Conservation (phyloP, 148 eudicot species). For the Vaccinium darrowii region DNA sequence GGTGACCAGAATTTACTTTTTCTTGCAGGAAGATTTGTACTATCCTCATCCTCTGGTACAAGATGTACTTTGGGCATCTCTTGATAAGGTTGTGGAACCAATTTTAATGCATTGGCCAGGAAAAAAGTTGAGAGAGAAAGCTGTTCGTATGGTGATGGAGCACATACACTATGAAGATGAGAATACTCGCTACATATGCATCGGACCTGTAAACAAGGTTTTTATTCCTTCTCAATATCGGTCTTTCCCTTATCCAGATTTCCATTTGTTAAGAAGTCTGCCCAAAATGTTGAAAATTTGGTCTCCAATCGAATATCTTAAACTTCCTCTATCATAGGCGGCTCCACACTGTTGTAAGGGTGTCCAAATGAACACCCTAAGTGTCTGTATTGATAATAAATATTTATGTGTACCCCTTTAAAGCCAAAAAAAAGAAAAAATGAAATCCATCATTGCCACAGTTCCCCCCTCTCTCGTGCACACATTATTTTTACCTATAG, state of each 20-base stretch:
- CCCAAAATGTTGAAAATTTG: neutral
- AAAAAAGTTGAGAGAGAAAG: slow-evolving; percentile 78
- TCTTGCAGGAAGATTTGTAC: slow-evolving; percentile 92
- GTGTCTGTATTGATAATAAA: no score
- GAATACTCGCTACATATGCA: slow-evolving; percentile 92
- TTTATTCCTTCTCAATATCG: neutral
- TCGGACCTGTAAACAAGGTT: slow-evolving; percentile 97
- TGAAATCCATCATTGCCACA: no score
- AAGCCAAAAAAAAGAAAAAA: no score
- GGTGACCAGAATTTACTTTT: slow-evolving; percentile 5
- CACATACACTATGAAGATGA: slow-evolving; percentile 98
- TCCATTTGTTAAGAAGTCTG: neutral
- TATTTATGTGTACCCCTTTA: no score
- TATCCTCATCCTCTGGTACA: slow-evolving; percentile 90
- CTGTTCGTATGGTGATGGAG: slow-evolving; percentile 76
- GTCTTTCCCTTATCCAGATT: neutral
- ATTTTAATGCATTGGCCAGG: slow-evolving; percentile 84
- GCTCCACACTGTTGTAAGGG: no score
- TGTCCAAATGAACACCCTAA: no score
- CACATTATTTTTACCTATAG: no score
- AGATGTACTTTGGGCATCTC: slow-evolving; percentile 83
- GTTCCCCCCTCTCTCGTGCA: no score
- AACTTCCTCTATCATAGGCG: neutral
- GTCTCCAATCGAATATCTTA: neutral
- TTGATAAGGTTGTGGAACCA: slow-evolving; percentile 81